These are phyloP conservation scores for Daedaleopsis nitida DNA, from an alignment of 768 basidiomycete species.

Conservation along the genomic window DNA sequence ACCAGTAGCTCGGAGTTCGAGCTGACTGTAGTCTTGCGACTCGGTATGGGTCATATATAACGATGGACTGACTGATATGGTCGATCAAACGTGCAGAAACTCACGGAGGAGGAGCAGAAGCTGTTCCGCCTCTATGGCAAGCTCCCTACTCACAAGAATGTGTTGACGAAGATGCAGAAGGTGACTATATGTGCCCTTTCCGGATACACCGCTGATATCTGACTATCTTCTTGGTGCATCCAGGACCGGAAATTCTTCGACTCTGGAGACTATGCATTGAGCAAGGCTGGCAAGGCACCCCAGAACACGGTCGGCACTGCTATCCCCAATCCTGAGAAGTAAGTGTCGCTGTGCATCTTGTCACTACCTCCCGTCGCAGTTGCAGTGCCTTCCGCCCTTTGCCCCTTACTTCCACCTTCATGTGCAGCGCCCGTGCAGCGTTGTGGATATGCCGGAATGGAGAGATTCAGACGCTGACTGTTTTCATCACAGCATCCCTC, in stretches of 20 bases:
- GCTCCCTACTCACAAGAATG: constrained; percentile 90
- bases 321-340: constrained; percentile 98
- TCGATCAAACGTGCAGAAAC: constrained; percentile 49
- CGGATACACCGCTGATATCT: not conserved
- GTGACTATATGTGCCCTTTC: constrained; percentile 37
- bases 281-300: constrained; percentile 91
- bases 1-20: not conserved
- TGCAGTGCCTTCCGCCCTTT: not conserved
- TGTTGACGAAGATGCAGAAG: constrained; percentile 95
- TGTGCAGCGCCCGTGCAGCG: not conserved
- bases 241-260: constrained; percentile 99
- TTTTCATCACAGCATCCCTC: constrained; percentile 70
- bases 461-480: not conserved
- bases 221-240: constrained; percentile 15
- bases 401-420: not conserved
- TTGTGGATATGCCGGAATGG: not conserved
- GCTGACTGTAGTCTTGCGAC: not conserved
- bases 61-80: constrained; percentile 1
- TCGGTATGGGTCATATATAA: not conserved
- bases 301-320: constrained; percentile 91
- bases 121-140: constrained; percentile 95
- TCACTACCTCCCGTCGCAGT: not conserved
- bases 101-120: constrained; percentile 90
- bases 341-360: constrained; percentile 31
- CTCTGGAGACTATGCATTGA: constrained; percentile 97